Conservation (phyloP, 2,329 filamentous ascomycete species). For the Colletotrichum agaves region DNA sequence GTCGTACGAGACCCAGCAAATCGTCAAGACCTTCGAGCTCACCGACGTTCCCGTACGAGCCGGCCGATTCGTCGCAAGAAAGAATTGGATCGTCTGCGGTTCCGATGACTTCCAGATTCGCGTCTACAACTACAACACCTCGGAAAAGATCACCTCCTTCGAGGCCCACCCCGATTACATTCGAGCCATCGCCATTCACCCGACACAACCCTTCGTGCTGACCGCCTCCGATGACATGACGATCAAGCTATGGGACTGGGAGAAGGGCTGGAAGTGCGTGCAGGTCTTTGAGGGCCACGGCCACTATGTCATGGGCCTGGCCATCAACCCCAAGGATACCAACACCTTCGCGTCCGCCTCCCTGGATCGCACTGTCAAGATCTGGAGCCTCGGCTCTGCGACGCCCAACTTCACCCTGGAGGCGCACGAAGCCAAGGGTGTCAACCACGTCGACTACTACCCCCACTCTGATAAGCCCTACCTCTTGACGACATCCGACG, state of each 20-base stretch:
- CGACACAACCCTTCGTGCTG: constrained; percentile 92
- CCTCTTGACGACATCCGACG: constrained; percentile 94
- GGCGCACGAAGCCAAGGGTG: constrained; percentile 95
- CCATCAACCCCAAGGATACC: constrained; percentile 97
- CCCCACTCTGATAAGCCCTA: constrained; percentile 82
- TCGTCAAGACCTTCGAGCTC: constrained; percentile 98
- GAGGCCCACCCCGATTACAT: constrained; percentile 99
- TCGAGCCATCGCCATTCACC: constrained; percentile 94
- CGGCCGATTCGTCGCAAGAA: constrained; percentile 94
- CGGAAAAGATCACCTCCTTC: constrained; percentile 96
- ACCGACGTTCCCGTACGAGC: constrained; percentile 98
- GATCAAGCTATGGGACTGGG: constrained; percentile 99
- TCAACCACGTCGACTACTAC: constrained; percentile 96
- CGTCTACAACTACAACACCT: constrained; percentile 99
- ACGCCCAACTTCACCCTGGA: constrained; percentile 97
- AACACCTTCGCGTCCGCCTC: constrained; percentile 94
- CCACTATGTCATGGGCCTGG: constrained; percentile 95
- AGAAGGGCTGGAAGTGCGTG: constrained; percentile 97
- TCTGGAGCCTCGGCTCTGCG: constrained; percentile 95
- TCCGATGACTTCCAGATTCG: constrained; percentile 84
- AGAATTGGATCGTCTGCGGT: constrained; percentile 99
- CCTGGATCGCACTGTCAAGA: constrained; percentile 95
- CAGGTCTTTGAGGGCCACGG: constrained; percentile 96
- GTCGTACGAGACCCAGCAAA: constrained; percentile 96
- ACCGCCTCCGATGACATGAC: constrained; percentile 99